Conservation (phyloP, 2,329 filamentous ascomycete species). For the Penicillium sp. region DNA sequence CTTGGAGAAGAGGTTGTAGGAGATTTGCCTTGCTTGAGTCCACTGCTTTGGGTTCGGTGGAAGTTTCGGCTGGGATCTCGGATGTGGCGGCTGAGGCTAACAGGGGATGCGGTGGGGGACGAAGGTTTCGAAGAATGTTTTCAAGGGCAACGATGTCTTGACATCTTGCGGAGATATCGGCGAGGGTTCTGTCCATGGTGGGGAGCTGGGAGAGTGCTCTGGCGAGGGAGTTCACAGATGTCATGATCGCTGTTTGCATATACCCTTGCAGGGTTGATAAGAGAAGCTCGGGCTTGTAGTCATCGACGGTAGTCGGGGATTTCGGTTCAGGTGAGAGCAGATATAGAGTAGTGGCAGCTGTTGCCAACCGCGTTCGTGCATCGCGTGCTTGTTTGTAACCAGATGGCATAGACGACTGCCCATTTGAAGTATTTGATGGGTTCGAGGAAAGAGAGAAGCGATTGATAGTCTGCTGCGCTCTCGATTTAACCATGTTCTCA, state of each 20-base stretch:
- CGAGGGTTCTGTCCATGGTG: constrained; percentile 75
- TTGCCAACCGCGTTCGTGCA: constrained; percentile 69
- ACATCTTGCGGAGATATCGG: constrained; percentile 79
- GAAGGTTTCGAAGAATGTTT: constrained; percentile 68
- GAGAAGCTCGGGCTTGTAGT: constrained; percentile 68
- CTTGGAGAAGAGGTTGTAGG: constrained; percentile 69
- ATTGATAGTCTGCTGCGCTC: constrained; percentile 75
- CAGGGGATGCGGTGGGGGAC: constrained; percentile 69
- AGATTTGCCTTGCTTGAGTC: constrained; percentile 51
- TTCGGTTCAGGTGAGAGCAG: constrained; percentile 70
- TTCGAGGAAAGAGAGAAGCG: constrained; percentile 76
- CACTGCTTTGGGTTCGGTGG: constrained; percentile 1
- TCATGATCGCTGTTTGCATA: constrained; percentile 76
- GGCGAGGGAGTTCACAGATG: constrained; percentile 72
- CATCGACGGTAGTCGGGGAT: constrained; percentile 46
- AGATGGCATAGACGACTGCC: constrained; percentile 38
- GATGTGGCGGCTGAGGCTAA: constrained; percentile 37
- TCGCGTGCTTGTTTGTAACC: constrained; percentile 70
- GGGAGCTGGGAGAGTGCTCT: constrained; percentile 78
- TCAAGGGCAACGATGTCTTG: constrained; percentile 91
- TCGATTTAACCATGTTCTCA: constrained; percentile 71
- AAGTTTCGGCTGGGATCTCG: constrained; percentile 14
- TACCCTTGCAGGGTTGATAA: constrained; percentile 78
- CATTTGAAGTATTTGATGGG: constrained; percentile 27
- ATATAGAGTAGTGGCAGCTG: constrained; percentile 75